Conservation (phyloP, 192 early-diverging fungal genomes). For the Allomyces arbusculus region DNA sequence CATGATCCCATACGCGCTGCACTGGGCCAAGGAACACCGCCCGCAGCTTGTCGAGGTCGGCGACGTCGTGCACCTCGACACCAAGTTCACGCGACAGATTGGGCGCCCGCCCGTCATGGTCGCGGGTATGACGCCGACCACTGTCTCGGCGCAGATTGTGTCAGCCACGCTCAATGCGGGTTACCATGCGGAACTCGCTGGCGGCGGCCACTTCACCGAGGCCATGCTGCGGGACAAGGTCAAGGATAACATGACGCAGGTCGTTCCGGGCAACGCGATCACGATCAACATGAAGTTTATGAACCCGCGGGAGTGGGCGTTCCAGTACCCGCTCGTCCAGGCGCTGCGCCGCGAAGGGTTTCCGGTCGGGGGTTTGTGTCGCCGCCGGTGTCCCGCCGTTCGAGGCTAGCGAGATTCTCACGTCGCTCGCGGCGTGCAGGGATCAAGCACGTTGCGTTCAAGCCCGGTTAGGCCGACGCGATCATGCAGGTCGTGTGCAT, state of each 20-base stretch:
- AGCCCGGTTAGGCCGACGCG: slow-evolving; percentile 53
- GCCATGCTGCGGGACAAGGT: slow-evolving; percentile 44
- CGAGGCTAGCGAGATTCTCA: slow-evolving; percentile 59
- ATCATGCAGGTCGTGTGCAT: slow-evolving; percentile 72
- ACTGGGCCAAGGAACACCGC: slow-evolving; percentile 69
- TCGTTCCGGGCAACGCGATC: slow-evolving; percentile 63
- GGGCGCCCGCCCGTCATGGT: slow-evolving; percentile 84
- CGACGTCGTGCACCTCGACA: slow-evolving; percentile 62
- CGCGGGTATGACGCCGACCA: slow-evolving; percentile 83
- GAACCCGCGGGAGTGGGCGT: slow-evolving; percentile 76
- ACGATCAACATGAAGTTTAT: slow-evolving; percentile 85
- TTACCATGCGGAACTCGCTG: slow-evolving; percentile 74
- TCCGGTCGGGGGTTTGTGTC: slow-evolving; percentile 80
- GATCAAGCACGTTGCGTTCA: slow-evolving; percentile 68
- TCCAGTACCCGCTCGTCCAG: slow-evolving; percentile 63
- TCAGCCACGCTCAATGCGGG: slow-evolving; percentile 73
- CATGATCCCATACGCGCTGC: slow-evolving; percentile 47
- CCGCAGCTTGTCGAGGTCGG: slow-evolving; percentile 57
- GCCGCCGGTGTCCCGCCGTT: slow-evolving; percentile 79
- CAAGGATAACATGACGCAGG: slow-evolving; percentile 41
- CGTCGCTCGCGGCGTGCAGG: slow-evolving; percentile 47
- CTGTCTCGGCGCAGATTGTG: slow-evolving; percentile 55
- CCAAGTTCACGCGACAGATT: slow-evolving; percentile 60
- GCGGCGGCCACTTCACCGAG: slow-evolving; percentile 71
- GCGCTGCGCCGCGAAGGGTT: slow-evolving; percentile 61